A percentile compares a stretch with the other conserved stretches of the same genome.
phyloP scores from a whole-genome alignment of 495 filamentous ascomycete genomes.

The Aspergillus bridgeri region DNA sequence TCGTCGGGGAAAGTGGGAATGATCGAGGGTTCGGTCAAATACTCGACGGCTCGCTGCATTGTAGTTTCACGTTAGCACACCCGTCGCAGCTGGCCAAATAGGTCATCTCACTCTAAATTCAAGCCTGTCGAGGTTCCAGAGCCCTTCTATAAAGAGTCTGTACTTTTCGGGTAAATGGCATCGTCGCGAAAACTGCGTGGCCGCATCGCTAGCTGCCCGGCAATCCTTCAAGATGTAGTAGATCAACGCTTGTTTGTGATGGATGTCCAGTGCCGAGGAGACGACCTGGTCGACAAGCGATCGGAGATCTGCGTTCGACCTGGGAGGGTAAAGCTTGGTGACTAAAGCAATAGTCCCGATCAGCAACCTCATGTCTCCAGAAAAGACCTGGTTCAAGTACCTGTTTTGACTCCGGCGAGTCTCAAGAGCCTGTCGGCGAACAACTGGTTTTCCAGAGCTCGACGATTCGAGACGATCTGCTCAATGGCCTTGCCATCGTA shows the following conservation, averaged over 20 bases:
- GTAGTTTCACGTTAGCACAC: slow-evolving; percentile 12
- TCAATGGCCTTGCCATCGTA: slow-evolving; percentile 57
- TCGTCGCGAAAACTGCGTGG: slow-evolving; percentile 48
- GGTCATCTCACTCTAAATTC: slow-evolving; percentile 53
- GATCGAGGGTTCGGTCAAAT: slow-evolving; percentile 70
- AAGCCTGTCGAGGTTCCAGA: slow-evolving; percentile 74
- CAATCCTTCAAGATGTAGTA: slow-evolving; percentile 79
- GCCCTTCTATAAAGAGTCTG: slow-evolving; percentile 69
- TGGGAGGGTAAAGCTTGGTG: slow-evolving; percentile 66
- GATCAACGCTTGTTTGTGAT: slow-evolving; percentile 73
- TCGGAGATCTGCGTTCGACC: slow-evolving; percentile 58
- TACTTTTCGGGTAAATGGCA: slow-evolving; percentile 66
- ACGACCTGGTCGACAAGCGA: slow-evolving; percentile 63
- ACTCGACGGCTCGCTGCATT: slow-evolving; percentile 60
- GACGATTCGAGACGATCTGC: slow-evolving; percentile 59
- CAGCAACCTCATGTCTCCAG: background rate
- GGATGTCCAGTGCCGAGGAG: slow-evolving; percentile 53
- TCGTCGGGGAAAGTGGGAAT: slow-evolving; percentile 79
- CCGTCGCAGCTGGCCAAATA: background rate
- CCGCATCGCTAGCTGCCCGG: slow-evolving; percentile 49
- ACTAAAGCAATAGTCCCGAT: slow-evolving; percentile 21
- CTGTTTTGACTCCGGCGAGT: slow-evolving; percentile 63
- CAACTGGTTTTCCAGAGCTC: slow-evolving; percentile 59
- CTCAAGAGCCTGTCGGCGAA: slow-evolving; percentile 73
- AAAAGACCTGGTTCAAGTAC: slow-evolving; percentile 36